Base-by-base conservation (phyloP, 352 stramenopile species). In the Phytophthora foliorum region DNA sequence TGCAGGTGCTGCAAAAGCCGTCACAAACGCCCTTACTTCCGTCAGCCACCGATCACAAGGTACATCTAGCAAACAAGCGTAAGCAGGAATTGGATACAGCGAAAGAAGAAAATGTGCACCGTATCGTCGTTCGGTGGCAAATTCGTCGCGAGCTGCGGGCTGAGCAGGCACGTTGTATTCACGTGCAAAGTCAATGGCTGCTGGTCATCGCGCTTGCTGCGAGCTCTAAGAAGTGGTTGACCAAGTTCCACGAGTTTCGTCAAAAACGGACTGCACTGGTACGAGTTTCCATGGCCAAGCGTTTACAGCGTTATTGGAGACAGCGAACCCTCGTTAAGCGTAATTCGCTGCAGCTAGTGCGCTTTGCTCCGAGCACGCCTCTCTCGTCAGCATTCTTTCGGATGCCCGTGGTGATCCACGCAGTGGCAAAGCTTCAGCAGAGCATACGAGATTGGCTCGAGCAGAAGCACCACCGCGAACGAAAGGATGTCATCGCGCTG, bases 181-280 rank as follows among this genome's bases (percentile, higher is more conserved):
- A 86, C 41, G 48, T 76, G 6, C 77, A 90, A 63, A 82, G 77
- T 8, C 82, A 88, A 51, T 92, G 84, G 84, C 58, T 92, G 17
- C 36, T 92, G 46, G 45, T 91, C 16, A 67, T 80, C 2, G 36
- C 58, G 10, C 68, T 92, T 0, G 69, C 80, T 16, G 53, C 78
- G 27, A 69, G 73, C 10, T 78, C 77, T 0, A 50, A 59, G 4
- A 67, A 66, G 31, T 91, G 81, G 82, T 50, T 83, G 3, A 53
- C 64, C 6, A 70, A 65, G 46, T 92, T 90, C 56, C 50, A 73
- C 8, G 67, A 79, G 7, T 84, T 83, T 57, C 82, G 78, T 19
- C 49, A 77, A 17, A 74, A 66, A 42, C 81, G 78, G 21, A 64
- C 78, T 19, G 45, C 58, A 4, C 53, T 90, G 31, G 62, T 67